Base-by-base conservation (phyloP, 768 basidiomycete genomes). In the Botryobasidium botryosum region DNA sequence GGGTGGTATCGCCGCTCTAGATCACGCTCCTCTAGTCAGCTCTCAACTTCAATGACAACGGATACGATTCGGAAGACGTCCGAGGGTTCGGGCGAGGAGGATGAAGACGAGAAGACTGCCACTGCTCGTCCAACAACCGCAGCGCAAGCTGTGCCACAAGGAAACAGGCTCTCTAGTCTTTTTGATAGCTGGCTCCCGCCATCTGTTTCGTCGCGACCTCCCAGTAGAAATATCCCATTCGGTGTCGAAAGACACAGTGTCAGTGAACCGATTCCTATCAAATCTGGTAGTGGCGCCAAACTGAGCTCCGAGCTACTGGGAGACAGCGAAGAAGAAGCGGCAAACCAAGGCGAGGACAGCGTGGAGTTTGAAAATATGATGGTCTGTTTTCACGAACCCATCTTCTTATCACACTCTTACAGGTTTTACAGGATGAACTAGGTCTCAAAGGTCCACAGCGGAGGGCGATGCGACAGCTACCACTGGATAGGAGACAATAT, bases 1-100 rank as follows among this genome's bases (percentile, higher is more conserved):
- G 77, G 79, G 55, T 86, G 78, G 84, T 86, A 74, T 59, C 73
- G 75, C 46, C 71, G 79, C 15, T 72, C 75, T 17, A 79, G 70
- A 49, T 69, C 75, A 5, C 71, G 72, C 0, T 63, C 60, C 31
- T 53, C 67, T 2, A 46, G 17, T 18, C 44, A 2, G 49, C 49
- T 32, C 20, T 36, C 39, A 26, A 41, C 7, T 28, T 27, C 18
- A 3, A 44, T 27, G 27, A 5, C 5, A 5, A 15, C 7, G 26
- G 5, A 24, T 72, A 74, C 2, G 59, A 61, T 12, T 0, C 43
- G 62, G 6, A 67, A 67, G 27, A 69, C 72, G 2, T 75, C 74
- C 2, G 67, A 75, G 25, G 60, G 68, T 2, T 68, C 68, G 32
- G 62, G 65, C 15, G 56, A 54, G 6, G 68, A 66, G 4, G 64